Evolutionary conservation across 441 rosid genomes (phyloP).

Genomic region (Rhodomyrtus psidioides): DNA sequence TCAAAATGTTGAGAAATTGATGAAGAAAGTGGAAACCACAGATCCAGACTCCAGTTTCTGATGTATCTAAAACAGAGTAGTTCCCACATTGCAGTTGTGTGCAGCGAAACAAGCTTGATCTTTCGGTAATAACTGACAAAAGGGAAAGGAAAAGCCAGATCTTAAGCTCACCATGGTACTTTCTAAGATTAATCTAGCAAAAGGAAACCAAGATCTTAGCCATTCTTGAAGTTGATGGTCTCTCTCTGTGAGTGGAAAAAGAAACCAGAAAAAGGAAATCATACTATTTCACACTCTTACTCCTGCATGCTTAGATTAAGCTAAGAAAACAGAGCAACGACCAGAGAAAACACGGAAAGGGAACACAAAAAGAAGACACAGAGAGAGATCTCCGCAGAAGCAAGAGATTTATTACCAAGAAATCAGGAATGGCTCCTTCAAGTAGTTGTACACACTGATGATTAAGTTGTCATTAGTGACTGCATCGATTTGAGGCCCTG

Average conservation of each 20-base stretch:
- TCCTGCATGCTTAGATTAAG: not conserved
- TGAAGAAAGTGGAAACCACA: too few relatives aligned
- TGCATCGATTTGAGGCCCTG: slow-evolving; percentile 63
- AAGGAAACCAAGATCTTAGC: not conserved
- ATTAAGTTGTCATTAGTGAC: slow-evolving; percentile 54
- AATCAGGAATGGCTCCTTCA: slow-evolving; percentile 36
- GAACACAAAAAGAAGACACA: not conserved
- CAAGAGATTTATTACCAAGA: slow-evolving; percentile 33
- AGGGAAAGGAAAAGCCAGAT: too few relatives aligned
- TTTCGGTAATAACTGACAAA: too few relatives aligned
- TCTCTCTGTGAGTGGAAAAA: not conserved
- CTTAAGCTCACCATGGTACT: not conserved
- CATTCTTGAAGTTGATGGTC: not conserved
- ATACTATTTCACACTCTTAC: too few relatives aligned
- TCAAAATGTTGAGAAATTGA: too few relatives aligned
- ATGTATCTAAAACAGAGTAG: too few relatives aligned
- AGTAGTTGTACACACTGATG: slow-evolving; percentile 40
- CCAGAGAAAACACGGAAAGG: not conserved
- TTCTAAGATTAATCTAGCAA: not conserved
- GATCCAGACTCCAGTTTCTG: too few relatives aligned
- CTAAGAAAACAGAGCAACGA: not conserved
- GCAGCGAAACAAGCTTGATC: too few relatives aligned
- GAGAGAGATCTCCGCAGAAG: not conserved
- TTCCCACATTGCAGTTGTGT: too few relatives aligned
- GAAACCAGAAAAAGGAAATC: not conserved